phyloP scores from a whole-genome alignment of 2,329 filamentous ascomycete species.

The Sarocladiaceae sp. region DNA sequence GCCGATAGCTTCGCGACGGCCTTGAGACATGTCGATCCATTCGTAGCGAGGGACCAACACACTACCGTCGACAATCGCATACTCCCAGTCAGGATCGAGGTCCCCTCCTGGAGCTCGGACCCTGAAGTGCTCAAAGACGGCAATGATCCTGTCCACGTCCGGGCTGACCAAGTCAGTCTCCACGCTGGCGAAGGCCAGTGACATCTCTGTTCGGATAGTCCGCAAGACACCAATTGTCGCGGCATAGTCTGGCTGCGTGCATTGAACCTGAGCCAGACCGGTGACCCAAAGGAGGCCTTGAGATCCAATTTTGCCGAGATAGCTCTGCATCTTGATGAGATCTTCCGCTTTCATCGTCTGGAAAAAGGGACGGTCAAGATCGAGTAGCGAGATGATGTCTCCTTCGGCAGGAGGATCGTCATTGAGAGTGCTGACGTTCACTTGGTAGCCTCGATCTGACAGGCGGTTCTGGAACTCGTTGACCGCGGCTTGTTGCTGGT shows the following conservation, averaged over 20 bases:
- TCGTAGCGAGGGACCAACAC: constrained; percentile 1
- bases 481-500: too few relatives aligned
- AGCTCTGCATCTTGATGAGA: too few relatives aligned
- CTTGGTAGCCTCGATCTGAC: too few relatives aligned
- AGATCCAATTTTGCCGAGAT: too few relatives aligned
- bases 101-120: not conserved
- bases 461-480: too few relatives aligned
- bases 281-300: constrained; percentile 10
- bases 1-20: not conserved
- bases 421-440: too few relatives aligned
- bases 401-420: too few relatives aligned
- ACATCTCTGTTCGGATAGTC: constrained; percentile 3
- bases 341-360: too few relatives aligned
- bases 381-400: too few relatives aligned
- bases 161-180: not conserved
- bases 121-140: not conserved
- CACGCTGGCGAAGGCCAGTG: not conserved
- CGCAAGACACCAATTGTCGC: not conserved
- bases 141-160: not conserved
- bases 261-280: not conserved
- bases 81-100: not conserved
- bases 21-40: not conserved
- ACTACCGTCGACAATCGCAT: constrained; percentile 4
- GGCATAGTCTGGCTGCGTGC: not conserved
- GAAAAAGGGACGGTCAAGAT: too few relatives aligned